Evolutionary conservation across 495 filamentous ascomycete species (phyloP).

Genomic region (Daldinia caldariorum): DNA sequence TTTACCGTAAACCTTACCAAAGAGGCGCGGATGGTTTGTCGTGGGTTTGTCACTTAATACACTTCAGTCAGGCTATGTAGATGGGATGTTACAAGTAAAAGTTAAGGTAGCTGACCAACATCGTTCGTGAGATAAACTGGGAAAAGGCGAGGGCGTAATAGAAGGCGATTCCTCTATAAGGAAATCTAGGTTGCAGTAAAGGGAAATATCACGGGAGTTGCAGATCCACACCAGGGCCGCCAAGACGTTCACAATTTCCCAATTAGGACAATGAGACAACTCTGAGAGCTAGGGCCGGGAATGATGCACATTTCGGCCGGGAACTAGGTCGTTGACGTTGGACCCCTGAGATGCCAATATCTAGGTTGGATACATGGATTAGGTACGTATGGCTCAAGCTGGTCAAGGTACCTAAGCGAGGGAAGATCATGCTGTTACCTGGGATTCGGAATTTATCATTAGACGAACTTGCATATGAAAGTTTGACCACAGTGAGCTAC

Average conservation of each 20-base stretch:
- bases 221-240: slow-evolving; percentile 26
- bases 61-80: slow-evolving; percentile 14
- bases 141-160: slow-evolving; percentile 10
- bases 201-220: slow-evolving; percentile 40
- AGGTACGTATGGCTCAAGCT: not conserved
- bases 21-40: slow-evolving; percentile 23
- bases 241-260: slow-evolving; percentile 34
- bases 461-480: slow-evolving; percentile 42
- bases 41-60: slow-evolving; percentile 21
- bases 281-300: slow-evolving; percentile 15
- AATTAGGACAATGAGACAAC: slow-evolving; percentile 32
- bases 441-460: slow-evolving; percentile 44
- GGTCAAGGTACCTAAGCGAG: slow-evolving; percentile 28
- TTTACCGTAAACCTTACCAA: slow-evolving; percentile 9
- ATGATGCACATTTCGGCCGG: slow-evolving; percentile 31
- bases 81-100: slow-evolving; percentile 21
- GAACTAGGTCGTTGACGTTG: slow-evolving; percentile 32
- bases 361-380: not conserved
- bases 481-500: slow-evolving; percentile 21
- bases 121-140: slow-evolving; percentile 32
- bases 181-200: slow-evolving; percentile 40
- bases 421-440: slow-evolving; percentile 42
- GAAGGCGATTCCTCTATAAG: slow-evolving; percentile 25
- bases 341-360: slow-evolving; percentile 29
- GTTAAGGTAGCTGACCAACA: slow-evolving; percentile 26